Evolutionary conservation across 805 yeast species (phyloP).

Genomic region (Cyberlindnera mrakii): DNA sequence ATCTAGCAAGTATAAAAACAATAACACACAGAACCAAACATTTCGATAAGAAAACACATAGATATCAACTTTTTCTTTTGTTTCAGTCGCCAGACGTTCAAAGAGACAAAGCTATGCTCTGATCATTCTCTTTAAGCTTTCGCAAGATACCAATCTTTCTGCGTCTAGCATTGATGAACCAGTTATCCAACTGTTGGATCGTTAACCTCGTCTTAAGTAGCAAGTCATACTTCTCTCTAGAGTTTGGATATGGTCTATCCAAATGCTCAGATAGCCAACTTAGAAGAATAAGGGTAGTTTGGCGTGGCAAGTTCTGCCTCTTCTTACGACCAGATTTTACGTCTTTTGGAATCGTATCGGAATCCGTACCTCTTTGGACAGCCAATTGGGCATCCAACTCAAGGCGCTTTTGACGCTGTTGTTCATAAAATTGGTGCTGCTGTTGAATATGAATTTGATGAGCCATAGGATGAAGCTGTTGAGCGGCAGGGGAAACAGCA

Average conservation of each 20-base stretch:
- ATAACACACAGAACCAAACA: too few relatives aligned
- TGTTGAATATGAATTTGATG: background rate
- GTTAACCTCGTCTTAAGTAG: constrained; percentile 70
- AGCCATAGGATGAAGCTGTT: background rate
- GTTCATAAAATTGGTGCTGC: background rate
- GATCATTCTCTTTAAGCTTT: constrained; percentile 23
- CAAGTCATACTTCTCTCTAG: constrained; percentile 65
- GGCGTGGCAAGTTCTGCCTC: constrained; percentile 74
- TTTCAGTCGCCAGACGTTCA: background rate
- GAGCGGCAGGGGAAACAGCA: background rate
- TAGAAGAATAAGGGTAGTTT: constrained; percentile 62
- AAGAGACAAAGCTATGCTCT: constrained; percentile 21
- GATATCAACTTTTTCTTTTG: too few relatives aligned
- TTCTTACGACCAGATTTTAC: constrained; percentile 26
- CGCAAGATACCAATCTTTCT: constrained; percentile 43
- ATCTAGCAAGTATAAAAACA: too few relatives aligned
- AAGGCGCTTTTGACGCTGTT: background rate
- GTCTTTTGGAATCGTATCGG: background rate
- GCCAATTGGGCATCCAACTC: background rate
- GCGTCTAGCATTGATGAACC: constrained; percentile 87
- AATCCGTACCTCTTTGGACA: background rate
- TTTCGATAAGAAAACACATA: too few relatives aligned
- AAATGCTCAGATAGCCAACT: constrained; percentile 70
- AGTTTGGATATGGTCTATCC: constrained; percentile 79
- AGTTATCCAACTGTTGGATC: constrained; percentile 73